Conservation (phyloP, 768 basidiomycete genomes). For the Lactarius sp. region DNA sequence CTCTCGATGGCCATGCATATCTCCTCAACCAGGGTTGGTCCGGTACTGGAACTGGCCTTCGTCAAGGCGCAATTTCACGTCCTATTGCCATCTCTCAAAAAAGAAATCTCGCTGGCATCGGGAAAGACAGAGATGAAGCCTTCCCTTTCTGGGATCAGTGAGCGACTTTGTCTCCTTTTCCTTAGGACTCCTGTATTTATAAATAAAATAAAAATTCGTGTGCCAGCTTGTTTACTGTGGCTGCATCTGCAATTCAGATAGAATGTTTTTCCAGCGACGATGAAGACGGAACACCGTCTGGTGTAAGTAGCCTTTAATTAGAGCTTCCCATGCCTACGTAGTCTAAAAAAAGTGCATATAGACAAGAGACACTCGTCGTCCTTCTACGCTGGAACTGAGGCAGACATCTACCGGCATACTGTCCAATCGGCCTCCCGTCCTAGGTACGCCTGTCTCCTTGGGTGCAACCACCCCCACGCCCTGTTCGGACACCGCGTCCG, state of each 20-base stretch:
- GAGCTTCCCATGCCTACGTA: neutral
- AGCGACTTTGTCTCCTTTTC: slow-evolving; percentile 32
- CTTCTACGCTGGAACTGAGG: slow-evolving; percentile 34
- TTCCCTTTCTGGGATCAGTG: slow-evolving; percentile 99
- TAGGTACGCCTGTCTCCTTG: slow-evolving; percentile 45
- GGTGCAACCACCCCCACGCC: slow-evolving; percentile 40
- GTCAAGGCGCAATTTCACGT: slow-evolving; percentile 68
- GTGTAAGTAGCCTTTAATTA: slow-evolving; percentile 1
- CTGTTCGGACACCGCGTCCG: slow-evolving; percentile 27
- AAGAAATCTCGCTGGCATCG: slow-evolving; percentile 78
- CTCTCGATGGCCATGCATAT: slow-evolving; percentile 65
- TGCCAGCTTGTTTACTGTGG: slow-evolving; percentile 69
- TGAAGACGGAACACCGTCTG: slow-evolving; percentile 31
- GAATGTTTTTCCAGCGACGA: slow-evolving; percentile 49
- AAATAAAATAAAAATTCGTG: neutral
- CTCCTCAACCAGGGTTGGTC: slow-evolving; percentile 83
- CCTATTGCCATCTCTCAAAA: slow-evolving; percentile 82
- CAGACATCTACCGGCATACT: slow-evolving; percentile 73
- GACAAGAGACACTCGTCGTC: slow-evolving; percentile 11
- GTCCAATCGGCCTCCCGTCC: slow-evolving; percentile 59
- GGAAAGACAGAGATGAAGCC: slow-evolving; percentile 91
- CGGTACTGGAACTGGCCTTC: slow-evolving; percentile 81
- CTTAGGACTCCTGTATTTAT: neutral
- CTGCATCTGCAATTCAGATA: slow-evolving; percentile 77
- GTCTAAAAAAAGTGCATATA: slow-evolving; percentile 20